Evolutionary conservation across 768 basidiomycete species (phyloP), one percentile per base, ranked within the genome.

Genomic region (Termitomyces sp.): DNA sequence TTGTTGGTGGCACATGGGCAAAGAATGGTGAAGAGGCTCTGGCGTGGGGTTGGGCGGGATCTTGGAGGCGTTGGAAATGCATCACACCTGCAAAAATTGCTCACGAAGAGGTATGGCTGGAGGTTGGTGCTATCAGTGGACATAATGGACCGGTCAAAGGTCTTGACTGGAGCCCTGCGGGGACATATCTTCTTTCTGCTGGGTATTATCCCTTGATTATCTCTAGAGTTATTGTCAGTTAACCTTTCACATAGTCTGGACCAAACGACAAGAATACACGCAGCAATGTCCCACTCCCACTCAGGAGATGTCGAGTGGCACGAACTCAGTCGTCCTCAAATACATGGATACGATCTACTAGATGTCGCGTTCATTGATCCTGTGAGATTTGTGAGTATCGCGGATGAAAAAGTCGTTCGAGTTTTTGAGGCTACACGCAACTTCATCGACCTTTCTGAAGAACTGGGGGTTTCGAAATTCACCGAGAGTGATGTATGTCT

Each of bases 381-480:
- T 0, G 75, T 94, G 48, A 85, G 82, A 33, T 96, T 98, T 68
- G 88, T 87, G 20, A 95, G 92, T 64, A 87, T 94, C 48, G 94
- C 95, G 11, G 97, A 99, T 66, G 97, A 99, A 73, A 98, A 98
- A 72, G 94, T 98, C 12, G 85, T 86, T 13, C 84, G 97, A 44
- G 85, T 98, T 0, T 99, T 99, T 61, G 94, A 95, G 68, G 95
- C 95, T 9, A 91, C 97, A 6, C 80, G 79, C 20, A 81, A 81
- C 4, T 98, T 98, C 66, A 82, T 95, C 2, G 77, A 85, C 33
- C 73, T 82, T 12, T 68, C 88, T n/a, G 78, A 81, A 57, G 73
- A 66, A 49, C 77, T 86, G 57, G 80, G 66, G 47, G 78, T 82
- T 24, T 79, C 76, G 20, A 71, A 74, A 47, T 73, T 88, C 42